phyloP scores from a whole-genome alignment of 2,329 filamentous ascomycete genomes.

The Chrysosporium keratinophilum region DNA sequence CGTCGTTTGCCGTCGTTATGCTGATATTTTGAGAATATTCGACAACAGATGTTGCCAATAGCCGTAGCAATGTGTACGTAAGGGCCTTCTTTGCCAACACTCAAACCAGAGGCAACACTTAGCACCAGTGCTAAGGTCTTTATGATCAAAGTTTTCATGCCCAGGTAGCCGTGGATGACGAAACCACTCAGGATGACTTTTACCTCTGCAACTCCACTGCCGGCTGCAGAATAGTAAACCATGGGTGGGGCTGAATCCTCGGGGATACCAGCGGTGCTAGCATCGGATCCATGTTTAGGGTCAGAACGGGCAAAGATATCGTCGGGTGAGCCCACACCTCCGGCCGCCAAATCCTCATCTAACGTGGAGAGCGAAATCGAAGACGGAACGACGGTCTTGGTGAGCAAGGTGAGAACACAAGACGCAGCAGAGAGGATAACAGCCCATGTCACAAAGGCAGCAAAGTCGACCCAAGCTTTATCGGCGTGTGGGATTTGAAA shows the following conservation, averaged over 20 bases:
- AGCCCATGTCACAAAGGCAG: conserved; percentile 62
- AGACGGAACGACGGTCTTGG: conserved; percentile 90
- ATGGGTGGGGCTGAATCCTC: conserved; percentile 52
- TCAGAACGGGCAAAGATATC: conserved; percentile 34
- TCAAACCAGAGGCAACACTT: conserved; percentile 84
- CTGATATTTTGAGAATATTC: conserved; percentile 89
- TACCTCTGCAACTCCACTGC: conserved; percentile 92
- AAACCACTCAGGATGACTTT: conserved; percentile 97
- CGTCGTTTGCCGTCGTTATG: conserved; percentile 87
- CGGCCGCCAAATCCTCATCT: conserved; percentile 81
- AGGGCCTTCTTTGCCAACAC: conserved; percentile 86
- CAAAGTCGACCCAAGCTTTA: conserved; percentile 60
- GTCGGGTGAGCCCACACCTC: conserved; percentile 32
- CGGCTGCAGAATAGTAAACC: conserved; percentile 91
- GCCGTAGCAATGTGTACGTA: conserved; percentile 97
- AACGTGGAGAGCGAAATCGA: conserved; percentile 76
- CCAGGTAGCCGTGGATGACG: conserved; percentile 89
- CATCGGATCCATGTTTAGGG: conserved; percentile 25
- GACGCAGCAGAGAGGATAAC: conserved; percentile 59
- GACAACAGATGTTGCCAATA: conserved; percentile 88
- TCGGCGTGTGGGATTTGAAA: conserved; percentile 42
- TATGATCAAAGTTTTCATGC: conserved; percentile 72
- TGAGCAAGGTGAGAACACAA: conserved; percentile 71
- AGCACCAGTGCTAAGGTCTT: conserved; percentile 76
- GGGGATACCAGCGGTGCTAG: conserved; percentile 18